Evolutionary conservation across 2,329 filamentous ascomycete species (phyloP).

Genomic region (Blastomyces silverae): DNA sequence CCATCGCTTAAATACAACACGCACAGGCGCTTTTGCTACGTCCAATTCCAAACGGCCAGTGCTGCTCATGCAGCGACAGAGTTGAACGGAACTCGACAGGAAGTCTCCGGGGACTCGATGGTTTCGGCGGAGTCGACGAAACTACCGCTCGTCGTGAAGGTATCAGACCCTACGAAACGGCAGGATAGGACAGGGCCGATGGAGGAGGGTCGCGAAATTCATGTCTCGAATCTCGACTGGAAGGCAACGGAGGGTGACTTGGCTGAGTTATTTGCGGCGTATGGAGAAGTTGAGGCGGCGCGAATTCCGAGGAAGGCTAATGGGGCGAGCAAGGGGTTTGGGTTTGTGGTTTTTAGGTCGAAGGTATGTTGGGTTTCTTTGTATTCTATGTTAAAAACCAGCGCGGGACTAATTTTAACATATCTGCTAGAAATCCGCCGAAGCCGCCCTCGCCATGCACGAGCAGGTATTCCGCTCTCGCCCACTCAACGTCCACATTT

Average conservation of each 20-base stretch:
- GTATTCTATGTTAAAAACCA: conserved; percentile 14
- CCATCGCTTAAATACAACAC: conserved; percentile 86
- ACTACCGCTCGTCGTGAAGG: conserved; percentile 66
- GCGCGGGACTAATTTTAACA: conserved; percentile 8
- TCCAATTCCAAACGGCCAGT: conserved; percentile 70
- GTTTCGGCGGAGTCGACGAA: conserved; percentile 38
- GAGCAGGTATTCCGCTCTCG: conserved; percentile 62
- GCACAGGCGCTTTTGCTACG: conserved; percentile 87
- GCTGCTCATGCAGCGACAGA: conserved; percentile 64
- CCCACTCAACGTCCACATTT: conserved; percentile 58
- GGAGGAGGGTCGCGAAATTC: conserved; percentile 81
- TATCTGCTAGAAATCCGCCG: conserved; percentile 51
- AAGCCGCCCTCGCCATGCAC: conserved; percentile 61
- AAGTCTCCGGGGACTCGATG: neutral
- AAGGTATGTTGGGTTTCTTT: conserved; percentile 41
- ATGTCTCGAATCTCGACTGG: conserved; percentile 63
- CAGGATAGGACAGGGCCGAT: conserved; percentile 72
- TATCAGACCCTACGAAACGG: conserved; percentile 73
- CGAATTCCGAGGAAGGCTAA: conserved; percentile 62
- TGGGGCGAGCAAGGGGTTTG: conserved; percentile 67
- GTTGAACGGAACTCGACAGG: conserved; percentile 62
- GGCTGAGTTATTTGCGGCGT: conserved; percentile 62
- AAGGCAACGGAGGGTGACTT: conserved; percentile 61
- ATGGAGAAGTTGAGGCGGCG: conserved; percentile 66
- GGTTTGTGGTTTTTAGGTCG: conserved; percentile 68